Base-by-base conservation (phyloP, 1,284 basidiomycete species). In the Malassezia equina region DNA sequence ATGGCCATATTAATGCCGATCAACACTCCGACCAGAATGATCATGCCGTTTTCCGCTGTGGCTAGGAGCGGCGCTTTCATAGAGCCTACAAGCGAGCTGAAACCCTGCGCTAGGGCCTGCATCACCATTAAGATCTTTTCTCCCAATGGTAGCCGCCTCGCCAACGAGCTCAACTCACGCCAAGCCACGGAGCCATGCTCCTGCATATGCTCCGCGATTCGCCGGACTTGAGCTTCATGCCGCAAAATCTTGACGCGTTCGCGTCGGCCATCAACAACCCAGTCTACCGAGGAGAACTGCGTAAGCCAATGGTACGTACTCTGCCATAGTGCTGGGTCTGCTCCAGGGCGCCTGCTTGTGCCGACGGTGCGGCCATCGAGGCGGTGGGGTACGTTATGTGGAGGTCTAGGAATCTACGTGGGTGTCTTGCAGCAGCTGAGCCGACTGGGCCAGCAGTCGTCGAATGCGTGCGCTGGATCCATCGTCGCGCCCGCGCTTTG, bases 1-100 rank as follows among this genome's bases (percentile, higher is more conserved):
- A 98, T 76, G 1, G 90, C 94, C 32, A 91, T 90, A 65, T 90
- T 93, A 45, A 94, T 69, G 21, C 94, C 94, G 61, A 99, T 98
- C 59, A 83, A 82, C 42, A 89, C 80, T 8, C 64, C 65, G 6
- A 73, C 71, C 13, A 72, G 52, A 32, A 74, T 60, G 29, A 74
- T 67, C 2, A 74, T 62, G 2, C 64, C 66, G 52, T 62, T 71
- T 39, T 74, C 70, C 0, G 64, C 66, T 57, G 66, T 17, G 59
- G 32, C 11, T 57, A 49, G 63, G 63, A 74, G 4, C 55, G 59
- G 45, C 61, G 58, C 28, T 61, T 58, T 25, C 59, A 51, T 29
- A 21, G 44, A 24, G 41, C 32, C 46, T n/a, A 44, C 4, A 0
- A 52, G 15, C 23, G 44, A 29, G 13, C 25, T 25, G 13, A 31